These are phyloP conservation scores for Aspergillus steynii DNA, from an alignment of 495 filamentous ascomycete species.

Conservation along the genomic window DNA sequence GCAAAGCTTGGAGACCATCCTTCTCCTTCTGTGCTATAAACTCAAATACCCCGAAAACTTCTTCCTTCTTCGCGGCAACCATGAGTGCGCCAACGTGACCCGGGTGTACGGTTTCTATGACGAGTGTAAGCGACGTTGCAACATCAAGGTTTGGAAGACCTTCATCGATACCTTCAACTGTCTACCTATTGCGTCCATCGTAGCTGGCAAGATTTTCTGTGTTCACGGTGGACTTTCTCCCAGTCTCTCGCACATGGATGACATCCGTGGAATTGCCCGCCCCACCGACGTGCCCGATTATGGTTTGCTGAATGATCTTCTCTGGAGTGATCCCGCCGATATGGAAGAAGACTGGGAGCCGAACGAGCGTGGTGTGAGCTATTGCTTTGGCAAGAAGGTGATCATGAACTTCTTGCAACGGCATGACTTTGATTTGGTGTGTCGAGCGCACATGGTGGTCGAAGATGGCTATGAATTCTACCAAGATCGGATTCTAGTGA, in stretches of 20 bases:
- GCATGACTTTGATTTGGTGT: slow-evolving; percentile 97
- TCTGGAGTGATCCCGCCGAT: slow-evolving; percentile 98
- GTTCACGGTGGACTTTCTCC: slow-evolving; percentile 96
- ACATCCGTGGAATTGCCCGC: slow-evolving; percentile 92
- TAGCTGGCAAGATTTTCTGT: slow-evolving; percentile 98
- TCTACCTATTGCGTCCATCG: slow-evolving; percentile 92
- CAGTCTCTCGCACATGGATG: slow-evolving; percentile 92
- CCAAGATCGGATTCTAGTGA: slow-evolving; percentile 91
- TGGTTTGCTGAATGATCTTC: slow-evolving; percentile 89
- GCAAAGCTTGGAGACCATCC: slow-evolving; percentile 94
- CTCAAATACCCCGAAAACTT: slow-evolving; percentile 99
- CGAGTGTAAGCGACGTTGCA: slow-evolving; percentile 96
- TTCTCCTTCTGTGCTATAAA: slow-evolving; percentile 96
- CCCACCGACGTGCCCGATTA: slow-evolving; percentile 98
- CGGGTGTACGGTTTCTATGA: slow-evolving; percentile 99
- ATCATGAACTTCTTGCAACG: slow-evolving; percentile 94
- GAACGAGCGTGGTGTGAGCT: slow-evolving; percentile 96
- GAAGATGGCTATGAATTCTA: slow-evolving; percentile 99
- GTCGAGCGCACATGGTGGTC: slow-evolving; percentile 98
- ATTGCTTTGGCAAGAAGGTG: slow-evolving; percentile 98
- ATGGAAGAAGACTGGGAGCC: slow-evolving; percentile 98
- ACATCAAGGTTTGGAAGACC: slow-evolving; percentile 98
- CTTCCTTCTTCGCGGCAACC: slow-evolving; percentile 94
- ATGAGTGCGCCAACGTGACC: slow-evolving; percentile 98
- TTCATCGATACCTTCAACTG: slow-evolving; percentile 98